Evolutionary conservation across 1,284 basidiomycete genomes (phyloP).

Genomic region (Pseudozyma flocculosa): DNA sequence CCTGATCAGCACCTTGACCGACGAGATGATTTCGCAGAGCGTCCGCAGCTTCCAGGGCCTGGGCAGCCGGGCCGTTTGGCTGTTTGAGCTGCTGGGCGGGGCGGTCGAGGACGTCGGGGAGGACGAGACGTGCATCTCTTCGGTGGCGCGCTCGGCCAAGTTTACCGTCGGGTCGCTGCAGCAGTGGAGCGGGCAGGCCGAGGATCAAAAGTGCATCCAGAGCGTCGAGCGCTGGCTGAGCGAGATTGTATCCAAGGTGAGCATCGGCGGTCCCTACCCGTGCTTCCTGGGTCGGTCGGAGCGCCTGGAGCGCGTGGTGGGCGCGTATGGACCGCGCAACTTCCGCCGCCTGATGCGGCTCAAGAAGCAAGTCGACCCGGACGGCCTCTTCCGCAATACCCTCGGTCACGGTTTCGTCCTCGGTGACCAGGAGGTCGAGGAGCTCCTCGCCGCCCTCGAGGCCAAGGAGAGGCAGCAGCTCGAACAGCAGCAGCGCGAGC

Average conservation of each 20-base stretch:
- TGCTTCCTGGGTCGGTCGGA: conserved; percentile 46
- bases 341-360: conserved; percentile 32
- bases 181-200: conserved; percentile 81
- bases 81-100: conserved; percentile 72
- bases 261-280: conserved; percentile 42
- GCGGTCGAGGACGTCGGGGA: conserved; percentile 71
- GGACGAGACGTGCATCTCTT: conserved; percentile 67
- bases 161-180: conserved; percentile 87
- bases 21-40: conserved; percentile 79
- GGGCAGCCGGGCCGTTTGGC: conserved; percentile 60
- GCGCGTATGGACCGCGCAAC: conserved; percentile 38
- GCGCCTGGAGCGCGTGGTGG: conserved; percentile 30
- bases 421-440: not conserved
- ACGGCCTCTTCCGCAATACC: conserved; percentile 40
- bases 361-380: conserved; percentile 42
- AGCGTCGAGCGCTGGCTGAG: conserved; percentile 69
- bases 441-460: not conserved
- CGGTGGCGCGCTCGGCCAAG: conserved; percentile 71
- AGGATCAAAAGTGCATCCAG: conserved; percentile 74
- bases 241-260: conserved; percentile 31
- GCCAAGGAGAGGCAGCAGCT: not conserved
- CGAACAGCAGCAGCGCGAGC: too few species aligned
- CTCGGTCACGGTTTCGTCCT: conserved; percentile 26
- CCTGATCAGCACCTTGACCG: conserved; percentile 71
- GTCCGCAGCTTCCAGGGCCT: conserved; percentile 75